Conservation (phyloP, 257 asterid genomes). For the Solanum tacnaense region DNA sequence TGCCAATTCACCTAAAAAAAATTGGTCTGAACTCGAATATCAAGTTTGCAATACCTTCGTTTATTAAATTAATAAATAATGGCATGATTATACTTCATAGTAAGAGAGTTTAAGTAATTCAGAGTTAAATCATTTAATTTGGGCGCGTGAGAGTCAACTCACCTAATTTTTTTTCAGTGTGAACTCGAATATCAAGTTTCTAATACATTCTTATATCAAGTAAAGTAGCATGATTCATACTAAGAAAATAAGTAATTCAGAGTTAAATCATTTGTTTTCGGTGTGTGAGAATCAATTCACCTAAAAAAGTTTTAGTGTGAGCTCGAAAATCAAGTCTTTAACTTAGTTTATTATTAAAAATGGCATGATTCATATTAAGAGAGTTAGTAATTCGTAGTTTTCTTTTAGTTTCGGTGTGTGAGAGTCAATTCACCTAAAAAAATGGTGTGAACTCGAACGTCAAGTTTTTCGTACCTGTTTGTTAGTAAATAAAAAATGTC, state of each 20-base stretch:
- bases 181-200: not conserved
- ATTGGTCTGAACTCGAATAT: not conserved
- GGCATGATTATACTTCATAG: not conserved
- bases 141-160: not conserved
- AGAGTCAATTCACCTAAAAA: not conserved
- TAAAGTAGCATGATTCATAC: not conserved
- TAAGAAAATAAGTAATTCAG: not conserved
- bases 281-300: not conserved
- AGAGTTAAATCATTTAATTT: not conserved
- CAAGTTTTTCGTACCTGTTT: not conserved
- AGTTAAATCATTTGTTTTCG: not conserved
- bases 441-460: not conserved
- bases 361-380: not conserved
- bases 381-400: not conserved
- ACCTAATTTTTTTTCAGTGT: not conserved
- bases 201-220: not conserved
- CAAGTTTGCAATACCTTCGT: not conserved
- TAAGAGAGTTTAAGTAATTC: not conserved
- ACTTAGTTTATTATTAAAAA: not conserved
- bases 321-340: not conserved
- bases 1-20: not conserved
- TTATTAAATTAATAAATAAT: no score
- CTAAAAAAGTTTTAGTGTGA: not conserved
- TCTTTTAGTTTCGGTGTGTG: not conserved
- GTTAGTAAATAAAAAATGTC: not conserved